Base-by-base conservation (phyloP, 257 asterid species). In the Rhazya stricta region DNA sequence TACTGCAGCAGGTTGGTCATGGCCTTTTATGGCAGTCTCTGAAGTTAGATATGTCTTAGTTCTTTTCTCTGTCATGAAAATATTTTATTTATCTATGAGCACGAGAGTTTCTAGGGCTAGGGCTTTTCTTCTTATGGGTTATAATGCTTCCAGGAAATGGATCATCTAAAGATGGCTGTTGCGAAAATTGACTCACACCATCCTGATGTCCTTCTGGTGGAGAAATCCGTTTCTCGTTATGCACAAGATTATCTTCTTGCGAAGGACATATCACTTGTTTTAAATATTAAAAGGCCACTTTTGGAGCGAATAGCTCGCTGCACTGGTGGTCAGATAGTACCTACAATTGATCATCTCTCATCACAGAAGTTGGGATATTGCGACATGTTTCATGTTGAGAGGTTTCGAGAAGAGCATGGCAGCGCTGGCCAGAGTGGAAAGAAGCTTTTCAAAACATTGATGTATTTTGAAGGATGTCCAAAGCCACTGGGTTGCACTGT, bases 121-220 rank as follows among this genome's bases (percentile, higher is more conserved):
- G 53, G 34, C 61, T 37, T 43, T 83, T 71, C 65, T 72, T 37
- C 83, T 83, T 72, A 65, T 72, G 79, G 61, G 68, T 67, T 77
- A 76, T 37, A 4, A 73, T 74, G 67, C 69, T 76, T 76, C 56
- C 88, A 94, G 97, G 99, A 94, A 83, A 94, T 88, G 97, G 99
- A 94, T 87, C 98, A 94, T 92, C 92, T 94, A 75, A 94, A 92
- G 88, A 94, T 94, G 99, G 97, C 97, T 79, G 96, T 94, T 73
- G 92, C 99, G 41, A 94, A 89, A 85, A 92, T 94, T 69, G 92
- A 84, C 84, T 92, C 90, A 48, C 97, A 92, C 62, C 83, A 84
- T 69, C 99, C 99, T 66, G 89, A 91, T 84, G 86, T 94, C 79
- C 96, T 94, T 79, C 86, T 94, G 89, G 99, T 94, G 79, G 99